Conservation (phyloP, 1,284 basidiomycete genomes). For the Cryptococcus sp. region DNA sequence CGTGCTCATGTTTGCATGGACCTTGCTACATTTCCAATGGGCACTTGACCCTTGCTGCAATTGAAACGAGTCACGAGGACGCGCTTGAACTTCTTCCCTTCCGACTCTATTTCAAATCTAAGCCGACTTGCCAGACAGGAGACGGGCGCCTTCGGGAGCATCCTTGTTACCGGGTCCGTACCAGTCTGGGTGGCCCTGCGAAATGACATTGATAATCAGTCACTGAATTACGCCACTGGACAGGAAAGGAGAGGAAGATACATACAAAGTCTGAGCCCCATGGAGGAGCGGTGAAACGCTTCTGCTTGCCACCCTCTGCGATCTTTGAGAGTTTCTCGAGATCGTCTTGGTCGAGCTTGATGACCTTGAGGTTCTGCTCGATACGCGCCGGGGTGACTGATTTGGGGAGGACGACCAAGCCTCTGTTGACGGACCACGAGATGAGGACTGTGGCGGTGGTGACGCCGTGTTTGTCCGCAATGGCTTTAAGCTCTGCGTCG, state of each 20-base stretch:
- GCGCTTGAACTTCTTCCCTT: too few species aligned
- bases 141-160: constrained; percentile 43
- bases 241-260: background rate
- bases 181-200: constrained; percentile 12
- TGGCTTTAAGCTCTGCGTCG: constrained; percentile 66
- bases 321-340: constrained; percentile 65
- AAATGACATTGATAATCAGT: background rate
- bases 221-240: background rate
- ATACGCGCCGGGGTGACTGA: constrained; percentile 68
- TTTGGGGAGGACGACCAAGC: constrained; percentile 68
- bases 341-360: constrained; percentile 63
- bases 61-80: too few species aligned
- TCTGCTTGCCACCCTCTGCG: constrained; percentile 58
- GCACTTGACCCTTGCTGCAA: too few species aligned
- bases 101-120: too few species aligned
- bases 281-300: constrained; percentile 39
- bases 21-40: too few species aligned
- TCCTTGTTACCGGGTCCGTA: constrained; percentile 39
- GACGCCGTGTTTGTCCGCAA: constrained; percentile 66
- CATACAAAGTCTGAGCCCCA: constrained; percentile 40
- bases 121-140: constrained; percentile 35
- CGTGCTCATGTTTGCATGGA: too few species aligned
- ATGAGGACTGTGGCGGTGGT: constrained; percentile 59
- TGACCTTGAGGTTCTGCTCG: constrained; percentile 63
- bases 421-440: constrained; percentile 54